Conservation (phyloP, 2,329 filamentous ascomycete genomes). For the Cytospora mali region DNA sequence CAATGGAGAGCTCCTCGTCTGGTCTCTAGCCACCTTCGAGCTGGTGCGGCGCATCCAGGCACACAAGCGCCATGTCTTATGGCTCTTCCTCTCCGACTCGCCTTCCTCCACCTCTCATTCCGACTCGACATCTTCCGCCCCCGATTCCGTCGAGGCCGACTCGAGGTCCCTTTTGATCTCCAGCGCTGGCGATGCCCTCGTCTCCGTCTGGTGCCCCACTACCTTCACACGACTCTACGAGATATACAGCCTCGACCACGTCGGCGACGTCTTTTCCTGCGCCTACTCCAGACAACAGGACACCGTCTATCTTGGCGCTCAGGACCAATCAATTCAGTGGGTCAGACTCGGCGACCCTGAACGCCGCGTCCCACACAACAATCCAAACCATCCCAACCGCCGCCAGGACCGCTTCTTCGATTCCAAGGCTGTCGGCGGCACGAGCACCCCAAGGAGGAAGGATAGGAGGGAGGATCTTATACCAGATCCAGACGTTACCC, state of each 20-base stretch:
- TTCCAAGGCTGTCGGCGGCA: slow-evolving; percentile 81
- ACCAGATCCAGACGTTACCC: slow-evolving; percentile 55
- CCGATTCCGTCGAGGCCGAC: slow-evolving; percentile 61
- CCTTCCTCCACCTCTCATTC: slow-evolving; percentile 38
- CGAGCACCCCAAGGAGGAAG: slow-evolving; percentile 72
- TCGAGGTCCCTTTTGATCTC: slow-evolving; percentile 74
- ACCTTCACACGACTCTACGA: slow-evolving; percentile 80
- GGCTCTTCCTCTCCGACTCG: slow-evolving; percentile 68
- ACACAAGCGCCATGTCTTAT: slow-evolving; percentile 89
- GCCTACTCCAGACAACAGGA: slow-evolving; percentile 79
- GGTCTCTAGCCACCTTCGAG: slow-evolving; percentile 87
- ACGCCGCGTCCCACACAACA: slow-evolving; percentile 61
- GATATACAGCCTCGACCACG: slow-evolving; percentile 90
- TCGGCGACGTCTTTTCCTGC: slow-evolving; percentile 95
- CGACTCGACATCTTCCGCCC: slow-evolving; percentile 60
- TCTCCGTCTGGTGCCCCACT: slow-evolving; percentile 88
- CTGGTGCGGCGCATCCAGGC: slow-evolving; percentile 78
- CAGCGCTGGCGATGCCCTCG: slow-evolving; percentile 87
- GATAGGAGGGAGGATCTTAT: slow-evolving; percentile 60
- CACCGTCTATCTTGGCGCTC: slow-evolving; percentile 87
- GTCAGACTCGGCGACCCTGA: slow-evolving; percentile 70
- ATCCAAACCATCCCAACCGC: slow-evolving; percentile 71
- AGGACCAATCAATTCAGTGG: slow-evolving; percentile 97
- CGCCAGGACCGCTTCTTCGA: slow-evolving; percentile 91
- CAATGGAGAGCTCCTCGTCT: slow-evolving; percentile 89